phyloP scores from a whole-genome alignment of 2,329 filamentous ascomycete genomes.

The Claviceps maximensis region DNA sequence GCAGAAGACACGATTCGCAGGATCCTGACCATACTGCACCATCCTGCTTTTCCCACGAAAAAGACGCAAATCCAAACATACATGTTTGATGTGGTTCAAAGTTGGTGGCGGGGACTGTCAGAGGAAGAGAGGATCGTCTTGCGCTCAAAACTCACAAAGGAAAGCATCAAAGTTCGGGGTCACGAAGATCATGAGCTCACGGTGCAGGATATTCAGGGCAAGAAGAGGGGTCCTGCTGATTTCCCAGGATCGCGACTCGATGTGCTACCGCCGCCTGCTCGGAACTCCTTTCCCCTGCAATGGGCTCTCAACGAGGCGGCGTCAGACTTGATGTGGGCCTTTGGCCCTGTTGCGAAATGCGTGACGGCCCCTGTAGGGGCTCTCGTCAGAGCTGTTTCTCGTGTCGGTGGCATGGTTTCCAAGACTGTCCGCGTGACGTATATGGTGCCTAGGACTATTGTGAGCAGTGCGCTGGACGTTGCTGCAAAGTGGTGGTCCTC shows the following conservation, averaged over 20 bases:
- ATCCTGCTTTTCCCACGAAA: conserved; percentile 64
- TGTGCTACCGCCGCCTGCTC: conserved; percentile 9
- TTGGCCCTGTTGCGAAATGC: conserved; percentile 9
- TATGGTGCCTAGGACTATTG: not conserved
- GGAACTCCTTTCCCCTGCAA: conserved; percentile 11
- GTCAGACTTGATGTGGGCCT: conserved; percentile 10
- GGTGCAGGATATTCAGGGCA: conserved; percentile 12
- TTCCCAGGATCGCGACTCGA: conserved; percentile 16
- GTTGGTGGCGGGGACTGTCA: conserved; percentile 51
- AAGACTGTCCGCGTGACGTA: not conserved
- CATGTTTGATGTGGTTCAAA: conserved; percentile 70
- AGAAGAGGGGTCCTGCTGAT: conserved; percentile 12
- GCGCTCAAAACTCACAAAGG: conserved; percentile 13
- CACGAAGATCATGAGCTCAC: conserved; percentile 18
- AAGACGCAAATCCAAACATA: conserved; percentile 60
- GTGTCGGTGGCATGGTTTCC: not conserved
- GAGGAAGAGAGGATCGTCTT: conserved; percentile 11
- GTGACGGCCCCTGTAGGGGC: conserved; percentile 1
- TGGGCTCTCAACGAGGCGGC: conserved; percentile 12
- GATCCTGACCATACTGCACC: conserved; percentile 67
- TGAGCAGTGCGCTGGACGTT: not conserved
- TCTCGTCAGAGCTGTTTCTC: not conserved
- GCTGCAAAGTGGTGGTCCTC: not conserved
- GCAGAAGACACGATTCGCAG: conserved; percentile 67
- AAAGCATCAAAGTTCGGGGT: conserved; percentile 13